Evolutionary conservation across 352 stramenopile genomes (phyloP).

Genomic region (Phytophthora ramorum): DNA sequence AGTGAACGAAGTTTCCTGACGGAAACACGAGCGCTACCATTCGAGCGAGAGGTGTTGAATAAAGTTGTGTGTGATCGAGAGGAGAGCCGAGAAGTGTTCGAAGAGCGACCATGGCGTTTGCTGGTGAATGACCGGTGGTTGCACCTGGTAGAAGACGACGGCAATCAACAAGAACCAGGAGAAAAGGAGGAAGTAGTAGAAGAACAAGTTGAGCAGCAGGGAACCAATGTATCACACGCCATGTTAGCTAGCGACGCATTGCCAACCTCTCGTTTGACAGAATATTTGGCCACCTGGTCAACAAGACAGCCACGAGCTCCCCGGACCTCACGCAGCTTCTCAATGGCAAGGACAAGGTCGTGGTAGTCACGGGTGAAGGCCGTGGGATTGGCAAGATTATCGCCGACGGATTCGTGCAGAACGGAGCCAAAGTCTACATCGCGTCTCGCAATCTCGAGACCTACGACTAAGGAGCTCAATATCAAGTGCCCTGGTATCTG

Average conservation of each 20-base stretch:
- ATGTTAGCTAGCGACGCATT: not conserved
- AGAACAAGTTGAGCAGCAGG: not conserved
- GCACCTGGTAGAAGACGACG: conserved; percentile 3
- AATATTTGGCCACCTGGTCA: not conserved
- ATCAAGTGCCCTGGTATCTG: conserved; percentile 63
- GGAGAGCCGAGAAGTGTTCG: conserved; percentile 49
- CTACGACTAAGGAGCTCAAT: conserved; percentile 69
- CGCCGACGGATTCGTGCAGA: conserved; percentile 90
- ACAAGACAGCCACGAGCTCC: conserved; percentile 11
- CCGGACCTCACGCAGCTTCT: conserved; percentile 61
- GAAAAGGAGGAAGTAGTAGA: not conserved
- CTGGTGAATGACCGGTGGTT: conserved; percentile 15
- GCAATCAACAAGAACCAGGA: not conserved
- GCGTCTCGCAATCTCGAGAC: conserved; percentile 85
- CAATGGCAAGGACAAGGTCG: conserved; percentile 68
- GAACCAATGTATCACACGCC: not conserved
- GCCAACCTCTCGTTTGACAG: conserved; percentile 3
- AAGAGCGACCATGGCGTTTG: conserved; percentile 34
- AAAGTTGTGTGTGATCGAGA: conserved; percentile 54
- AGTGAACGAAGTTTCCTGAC: conserved; percentile 40
- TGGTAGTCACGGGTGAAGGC: conserved; percentile 93
- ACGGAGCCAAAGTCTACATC: conserved; percentile 94
- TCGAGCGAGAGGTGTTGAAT: conserved; percentile 60
- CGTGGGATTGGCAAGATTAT: conserved; percentile 96
- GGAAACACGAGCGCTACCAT: conserved; percentile 50